Evolutionary conservation across 805 yeast genomes (phyloP).

Genomic region (Schizosaccharomyces lindneri): DNA sequence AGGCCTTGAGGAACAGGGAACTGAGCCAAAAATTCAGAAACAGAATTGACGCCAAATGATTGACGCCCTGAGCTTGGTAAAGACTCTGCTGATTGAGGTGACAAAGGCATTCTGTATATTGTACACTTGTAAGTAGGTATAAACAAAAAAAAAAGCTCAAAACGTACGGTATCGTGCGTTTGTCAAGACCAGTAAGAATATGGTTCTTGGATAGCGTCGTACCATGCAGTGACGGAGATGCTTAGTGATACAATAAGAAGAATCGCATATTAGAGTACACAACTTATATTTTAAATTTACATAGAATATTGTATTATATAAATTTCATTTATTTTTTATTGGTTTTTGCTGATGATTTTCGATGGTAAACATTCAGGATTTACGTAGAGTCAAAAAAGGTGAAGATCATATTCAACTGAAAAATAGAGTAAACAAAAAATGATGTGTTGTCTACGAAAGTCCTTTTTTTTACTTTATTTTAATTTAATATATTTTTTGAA

Average conservation of each 20-base stretch:
- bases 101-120: neutral
- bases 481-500: too few relatives aligned
- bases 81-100: neutral
- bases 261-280: too few relatives aligned
- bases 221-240: neutral
- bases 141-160: neutral
- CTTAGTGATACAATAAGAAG: neutral
- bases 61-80: neutral
- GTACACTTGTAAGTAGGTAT: neutral
- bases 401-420: too few relatives aligned
- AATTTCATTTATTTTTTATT: too few relatives aligned
- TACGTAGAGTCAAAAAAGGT: too few relatives aligned
- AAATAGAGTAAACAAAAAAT: too few relatives aligned
- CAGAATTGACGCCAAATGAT: neutral
- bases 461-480: too few relatives aligned
- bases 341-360: too few relatives aligned
- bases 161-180: neutral
- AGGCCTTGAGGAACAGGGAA: neutral
- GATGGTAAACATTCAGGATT: too few relatives aligned
- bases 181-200: neutral
- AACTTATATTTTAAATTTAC: too few relatives aligned
- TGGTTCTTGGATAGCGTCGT: neutral
- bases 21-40: neutral
- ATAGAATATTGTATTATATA: too few relatives aligned
- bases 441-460: too few relatives aligned